phyloP scores from a whole-genome alignment of 768 basidiomycete species.

The Guyanaporus albipodus region DNA sequence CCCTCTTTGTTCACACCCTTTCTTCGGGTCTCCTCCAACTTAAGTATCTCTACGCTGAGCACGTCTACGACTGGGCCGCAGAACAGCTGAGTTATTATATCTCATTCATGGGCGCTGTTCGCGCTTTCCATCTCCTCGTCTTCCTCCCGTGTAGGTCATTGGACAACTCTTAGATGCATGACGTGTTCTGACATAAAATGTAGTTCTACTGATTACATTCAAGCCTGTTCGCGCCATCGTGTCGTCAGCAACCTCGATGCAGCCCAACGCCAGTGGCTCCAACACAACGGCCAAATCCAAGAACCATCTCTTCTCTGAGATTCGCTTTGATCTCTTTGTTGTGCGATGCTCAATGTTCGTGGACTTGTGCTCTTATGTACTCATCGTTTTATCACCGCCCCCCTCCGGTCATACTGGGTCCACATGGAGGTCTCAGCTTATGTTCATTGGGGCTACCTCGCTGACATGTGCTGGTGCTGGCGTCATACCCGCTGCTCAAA shows the following conservation, averaged over 20 bases:
- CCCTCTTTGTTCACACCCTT: constrained; percentile 60
- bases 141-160: constrained; percentile 59
- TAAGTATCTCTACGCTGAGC: constrained; percentile 77
- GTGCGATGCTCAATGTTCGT: constrained; percentile 61
- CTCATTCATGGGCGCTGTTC: constrained; percentile 59
- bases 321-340: constrained; percentile 66
- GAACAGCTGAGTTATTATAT: constrained; percentile 74
- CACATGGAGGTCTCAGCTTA: constrained; percentile 30
- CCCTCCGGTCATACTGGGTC: constrained; percentile 32
- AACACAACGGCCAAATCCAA: constrained; percentile 43
- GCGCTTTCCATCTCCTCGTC: constrained; percentile 63
- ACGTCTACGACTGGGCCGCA: constrained; percentile 66
- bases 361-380: constrained; percentile 60
- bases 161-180: constrained; percentile 24
- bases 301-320: constrained; percentile 51
- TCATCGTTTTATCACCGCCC: constrained; percentile 52
- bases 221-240: constrained; percentile 40
- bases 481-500: constrained; percentile 63
- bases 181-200: constrained; percentile 25
- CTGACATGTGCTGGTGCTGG: constrained; percentile 66
- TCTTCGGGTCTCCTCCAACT: constrained; percentile 69
- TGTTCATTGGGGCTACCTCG: constrained; percentile 59
- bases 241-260: constrained; percentile 4
- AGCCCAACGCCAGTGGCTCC: constrained; percentile 2
- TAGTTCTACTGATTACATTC: constrained; percentile 60